A percentile compares a stretch with the other conserved stretches of the same genome.
These are phyloP conservation scores for Gossypium arboreum DNA, from an alignment of 345 rosid genomes.

Conservation along the genomic window DNA sequence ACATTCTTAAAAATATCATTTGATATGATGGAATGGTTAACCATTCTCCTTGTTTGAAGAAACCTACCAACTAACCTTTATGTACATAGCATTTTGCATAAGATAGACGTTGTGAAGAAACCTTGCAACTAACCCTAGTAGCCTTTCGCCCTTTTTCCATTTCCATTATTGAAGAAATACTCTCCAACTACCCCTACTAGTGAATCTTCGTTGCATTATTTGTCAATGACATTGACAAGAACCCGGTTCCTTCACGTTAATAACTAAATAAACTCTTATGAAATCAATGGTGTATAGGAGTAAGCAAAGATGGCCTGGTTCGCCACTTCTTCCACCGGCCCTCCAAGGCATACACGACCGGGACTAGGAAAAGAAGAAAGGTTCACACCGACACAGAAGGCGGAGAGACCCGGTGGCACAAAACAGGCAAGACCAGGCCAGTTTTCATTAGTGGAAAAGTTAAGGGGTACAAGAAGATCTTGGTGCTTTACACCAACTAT, in stretches of 20 bases:
- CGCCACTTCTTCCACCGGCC: constrained; percentile 99
- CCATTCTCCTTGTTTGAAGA: constrained; percentile 19
- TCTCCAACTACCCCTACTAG: constrained; percentile 26
- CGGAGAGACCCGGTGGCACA: constrained; percentile 96
- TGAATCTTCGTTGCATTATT: background rate
- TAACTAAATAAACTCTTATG: background rate
- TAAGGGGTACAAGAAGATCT: constrained; percentile 86
- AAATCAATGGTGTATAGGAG: constrained; percentile 40
- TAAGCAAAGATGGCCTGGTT: constrained; percentile 76
- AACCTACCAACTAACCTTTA: constrained; percentile 4
- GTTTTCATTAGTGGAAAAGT: constrained; percentile 51
- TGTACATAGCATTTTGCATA: background rate
- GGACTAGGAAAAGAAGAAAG: constrained; percentile 88
- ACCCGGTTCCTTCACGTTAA: background rate
- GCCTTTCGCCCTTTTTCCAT: background rate
- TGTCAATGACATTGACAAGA: background rate
- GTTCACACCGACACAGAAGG: constrained; percentile 75
- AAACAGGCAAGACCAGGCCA: constrained; percentile 94
- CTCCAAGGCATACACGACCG: constrained; percentile 95
- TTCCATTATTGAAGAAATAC: constrained; percentile 4
- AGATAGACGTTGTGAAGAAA: background rate
- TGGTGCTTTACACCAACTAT: constrained; percentile 93
- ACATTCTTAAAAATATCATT: background rate
- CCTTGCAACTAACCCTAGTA: constrained; percentile 24
- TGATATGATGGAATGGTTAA: constrained; percentile 16